Conservation (phyloP, 495 filamentous ascomycete species). For the Xylaria telfairii region DNA sequence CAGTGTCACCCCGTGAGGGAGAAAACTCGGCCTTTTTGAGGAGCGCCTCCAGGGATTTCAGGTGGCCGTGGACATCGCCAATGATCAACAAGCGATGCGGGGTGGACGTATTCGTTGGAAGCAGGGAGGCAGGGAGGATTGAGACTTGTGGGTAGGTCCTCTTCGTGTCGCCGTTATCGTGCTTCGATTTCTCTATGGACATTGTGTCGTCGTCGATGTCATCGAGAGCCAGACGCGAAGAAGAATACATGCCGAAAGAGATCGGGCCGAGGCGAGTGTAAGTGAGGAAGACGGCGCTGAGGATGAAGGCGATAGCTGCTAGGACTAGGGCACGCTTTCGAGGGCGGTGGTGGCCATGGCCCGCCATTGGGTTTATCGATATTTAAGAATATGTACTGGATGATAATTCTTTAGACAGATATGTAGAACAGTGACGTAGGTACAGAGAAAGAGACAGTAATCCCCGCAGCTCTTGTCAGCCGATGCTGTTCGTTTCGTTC, state of each 20-base stretch:
- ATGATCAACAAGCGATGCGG: slow-evolving; percentile 67
- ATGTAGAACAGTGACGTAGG: not conserved
- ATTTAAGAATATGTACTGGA: not conserved
- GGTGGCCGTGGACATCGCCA: slow-evolving; percentile 91
- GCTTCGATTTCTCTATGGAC: slow-evolving; percentile 1
- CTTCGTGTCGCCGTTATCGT: not conserved
- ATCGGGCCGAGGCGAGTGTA: slow-evolving; percentile 21
- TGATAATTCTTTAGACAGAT: not conserved
- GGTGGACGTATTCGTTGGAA: slow-evolving; percentile 40
- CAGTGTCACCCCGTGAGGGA: slow-evolving; percentile 65
- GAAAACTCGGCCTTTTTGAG: slow-evolving; percentile 73
- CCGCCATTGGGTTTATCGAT: slow-evolving; percentile 2
- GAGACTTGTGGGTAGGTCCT: slow-evolving; percentile 37
- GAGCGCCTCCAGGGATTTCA: slow-evolving; percentile 66
- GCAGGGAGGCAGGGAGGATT: slow-evolving; percentile 42
- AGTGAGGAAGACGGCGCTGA: slow-evolving; percentile 24
- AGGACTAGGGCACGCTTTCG: slow-evolving; percentile 22
- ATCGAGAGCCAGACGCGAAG: not conserved
- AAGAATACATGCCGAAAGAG: not conserved
- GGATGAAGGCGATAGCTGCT: slow-evolving; percentile 23
- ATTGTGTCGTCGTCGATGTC: not conserved
- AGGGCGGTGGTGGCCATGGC: not conserved
- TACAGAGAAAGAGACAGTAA: not conserved
- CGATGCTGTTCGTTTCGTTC: not conserved
- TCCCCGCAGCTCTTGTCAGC: not conserved